Conservation (phyloP, 2,329 filamentous ascomycete species). For the Myriosclerotinia scirpicola region DNA sequence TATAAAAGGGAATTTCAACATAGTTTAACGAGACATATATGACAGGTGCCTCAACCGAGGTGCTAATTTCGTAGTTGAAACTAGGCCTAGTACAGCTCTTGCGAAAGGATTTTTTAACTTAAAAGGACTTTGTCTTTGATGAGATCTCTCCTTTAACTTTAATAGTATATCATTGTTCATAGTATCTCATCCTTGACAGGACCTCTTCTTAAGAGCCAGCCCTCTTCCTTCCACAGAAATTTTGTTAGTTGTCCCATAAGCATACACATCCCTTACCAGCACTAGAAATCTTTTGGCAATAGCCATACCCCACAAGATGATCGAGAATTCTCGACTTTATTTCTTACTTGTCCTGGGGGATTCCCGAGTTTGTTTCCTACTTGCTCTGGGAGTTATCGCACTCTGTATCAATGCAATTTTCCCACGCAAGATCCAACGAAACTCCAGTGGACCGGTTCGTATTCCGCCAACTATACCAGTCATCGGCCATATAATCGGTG, state of each 20-base stretch:
- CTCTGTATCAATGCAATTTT: neutral
- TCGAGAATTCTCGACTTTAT: neutral
- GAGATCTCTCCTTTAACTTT: neutral
- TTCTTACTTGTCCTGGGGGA: neutral
- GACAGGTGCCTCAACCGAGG: neutral
- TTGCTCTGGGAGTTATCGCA: neutral
- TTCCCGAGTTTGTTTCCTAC: neutral
- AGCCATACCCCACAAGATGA: neutral
- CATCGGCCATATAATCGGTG: conserved; percentile 2
- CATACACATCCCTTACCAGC: neutral
- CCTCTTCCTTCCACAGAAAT: neutral
- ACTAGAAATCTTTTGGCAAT: neutral
- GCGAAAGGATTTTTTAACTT: neutral
- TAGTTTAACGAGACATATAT: neutral
- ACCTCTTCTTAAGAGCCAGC: neutral
- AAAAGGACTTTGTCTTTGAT: neutral
- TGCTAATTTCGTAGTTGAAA: neutral
- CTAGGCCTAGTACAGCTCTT: neutral
- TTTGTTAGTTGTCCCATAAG: neutral
- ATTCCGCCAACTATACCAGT: conserved; percentile 10
- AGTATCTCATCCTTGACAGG: no score
- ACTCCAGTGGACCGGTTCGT: neutral
- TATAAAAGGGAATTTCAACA: no score
- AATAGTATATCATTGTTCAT: neutral
- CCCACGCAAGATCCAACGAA: neutral